Base-by-base conservation (phyloP, 31 red algal genomes). In the Asparagopsis taxiformis region DNA sequence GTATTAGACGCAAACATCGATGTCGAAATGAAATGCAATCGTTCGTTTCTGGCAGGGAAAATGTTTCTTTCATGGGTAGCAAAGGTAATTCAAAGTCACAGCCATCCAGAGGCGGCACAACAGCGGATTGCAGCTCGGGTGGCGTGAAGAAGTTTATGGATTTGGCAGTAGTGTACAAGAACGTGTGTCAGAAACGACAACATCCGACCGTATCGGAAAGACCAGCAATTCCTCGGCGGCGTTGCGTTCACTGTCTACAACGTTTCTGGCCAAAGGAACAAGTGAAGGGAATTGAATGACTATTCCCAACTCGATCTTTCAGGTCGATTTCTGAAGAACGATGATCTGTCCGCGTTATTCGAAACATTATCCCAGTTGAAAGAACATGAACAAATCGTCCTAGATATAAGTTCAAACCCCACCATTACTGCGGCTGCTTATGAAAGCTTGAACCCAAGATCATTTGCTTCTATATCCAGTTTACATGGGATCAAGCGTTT, bases 361-460 rank as follows among this genome's bases (percentile, higher is more conserved):
- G 70, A 85, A 7, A 85, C 70, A 0, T 59, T 85, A 11, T 67
- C 80, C 37, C 26, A 41, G 26, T 1, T 68, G 13, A 46, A 34
- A 0, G 19, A 58, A 16, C 44, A 85, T n/a, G 29, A 65, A 28
- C 22, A 20, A 16, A 22, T 85, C 21, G 39, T 63, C 22, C 25
- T 85, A 44, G 57, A 85, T 29, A 28, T 85, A 25, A 67, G 62
- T 19, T 60, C 75, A n/a, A 85, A 85, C 49, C 80, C 80, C 10
- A 53, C 52, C 11, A 24, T 75, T 16, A 85, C 68, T 31, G 48
- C 70, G 8, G 46, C 57, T n/a, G 70, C 70, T 38, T 74, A 75
- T 35, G 70, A 75, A 22, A 66, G 56, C 43, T 24, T 85, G 59
- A 66, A 58, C 22, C 26, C 59, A 16, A 19, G 50, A 31, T 67